phyloP scores from a whole-genome alignment of 768 basidiomycete species.

The Chalciporus chontae region DNA sequence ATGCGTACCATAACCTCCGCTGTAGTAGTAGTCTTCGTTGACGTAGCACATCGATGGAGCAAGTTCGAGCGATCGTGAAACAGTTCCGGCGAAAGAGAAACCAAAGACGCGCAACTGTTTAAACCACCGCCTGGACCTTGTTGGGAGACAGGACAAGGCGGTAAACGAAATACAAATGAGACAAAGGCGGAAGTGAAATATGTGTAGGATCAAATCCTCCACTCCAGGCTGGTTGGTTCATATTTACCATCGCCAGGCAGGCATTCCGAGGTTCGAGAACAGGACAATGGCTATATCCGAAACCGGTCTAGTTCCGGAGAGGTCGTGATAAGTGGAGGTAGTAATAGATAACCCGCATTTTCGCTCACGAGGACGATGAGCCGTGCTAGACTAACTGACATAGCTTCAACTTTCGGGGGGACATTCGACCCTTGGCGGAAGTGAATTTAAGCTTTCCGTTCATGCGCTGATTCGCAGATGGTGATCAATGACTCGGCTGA shows the following conservation, averaged over 20 bases:
- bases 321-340: slow-evolving; percentile 7
- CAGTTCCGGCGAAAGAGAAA: slow-evolving; percentile 1
- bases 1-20: slow-evolving; percentile 16
- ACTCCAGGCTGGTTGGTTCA: slow-evolving; percentile 13
- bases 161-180: slow-evolving; percentile 14
- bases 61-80: slow-evolving; percentile 6
- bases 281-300: slow-evolving; percentile 34
- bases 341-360: slow-evolving; percentile 18
- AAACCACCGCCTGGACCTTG: slow-evolving; percentile 24
- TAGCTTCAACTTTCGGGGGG: neutral
- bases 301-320: slow-evolving; percentile 34
- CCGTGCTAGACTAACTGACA: slow-evolving; percentile 1
- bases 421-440: slow-evolving; percentile 12
- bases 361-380: slow-evolving; percentile 12
- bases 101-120: slow-evolving; percentile 3
- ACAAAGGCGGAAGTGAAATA: slow-evolving; percentile 18
- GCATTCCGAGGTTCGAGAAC: slow-evolving; percentile 17
- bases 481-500: slow-evolving; percentile 1
- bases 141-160: slow-evolving; percentile 37
- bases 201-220: slow-evolving; percentile 15
- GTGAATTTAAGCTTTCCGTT: slow-evolving; percentile 17
- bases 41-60: slow-evolving; percentile 9
- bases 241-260: slow-evolving; percentile 15
- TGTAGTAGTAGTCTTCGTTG: slow-evolving; percentile 12
- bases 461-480: slow-evolving; percentile 2